These are phyloP conservation scores for Colletotrichum chrysophilum DNA, from an alignment of 2,329 filamentous ascomycete species.

Conservation along the genomic window DNA sequence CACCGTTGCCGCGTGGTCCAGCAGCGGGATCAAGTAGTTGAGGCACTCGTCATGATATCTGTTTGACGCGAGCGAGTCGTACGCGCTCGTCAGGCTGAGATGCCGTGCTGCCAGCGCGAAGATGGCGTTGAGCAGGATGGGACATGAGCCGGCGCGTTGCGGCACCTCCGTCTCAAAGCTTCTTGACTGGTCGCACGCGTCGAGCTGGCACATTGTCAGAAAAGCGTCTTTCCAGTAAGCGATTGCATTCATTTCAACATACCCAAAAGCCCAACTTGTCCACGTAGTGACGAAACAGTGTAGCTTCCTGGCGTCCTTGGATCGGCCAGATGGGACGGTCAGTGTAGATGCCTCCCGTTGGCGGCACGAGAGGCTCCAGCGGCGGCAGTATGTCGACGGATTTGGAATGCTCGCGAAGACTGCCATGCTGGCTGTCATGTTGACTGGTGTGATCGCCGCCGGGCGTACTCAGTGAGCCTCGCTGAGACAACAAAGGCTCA, in stretches of 20 bases:
- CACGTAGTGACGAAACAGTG: conserved; percentile 39
- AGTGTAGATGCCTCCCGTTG: conserved; percentile 24
- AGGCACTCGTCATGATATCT: conserved; percentile 60
- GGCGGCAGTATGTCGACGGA: conserved; percentile 8
- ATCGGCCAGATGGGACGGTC: conserved; percentile 29
- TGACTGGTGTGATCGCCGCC: background rate
- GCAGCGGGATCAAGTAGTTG: conserved; percentile 51
- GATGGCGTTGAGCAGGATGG: conserved; percentile 61
- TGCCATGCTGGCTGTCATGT: background rate
- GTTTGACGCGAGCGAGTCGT: conserved; percentile 54
- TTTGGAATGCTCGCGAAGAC: background rate
- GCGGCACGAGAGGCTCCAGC: conserved; percentile 3
- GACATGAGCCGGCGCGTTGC: conserved; percentile 53
- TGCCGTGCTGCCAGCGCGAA: conserved; percentile 61
- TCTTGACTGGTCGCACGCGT: conserved; percentile 42
- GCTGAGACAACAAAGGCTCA: background rate
- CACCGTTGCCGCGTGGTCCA: conserved; percentile 41
- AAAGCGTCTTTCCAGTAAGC: background rate
- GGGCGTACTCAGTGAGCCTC: background rate
- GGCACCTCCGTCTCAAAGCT: conserved; percentile 62
- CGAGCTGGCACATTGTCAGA: conserved; percentile 37
- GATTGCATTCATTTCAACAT: conserved; percentile 18
- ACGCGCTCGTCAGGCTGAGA: conserved; percentile 52
- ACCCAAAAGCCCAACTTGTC: conserved; percentile 39
- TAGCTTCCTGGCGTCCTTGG: conserved; percentile 33